Percentiles rank a stretch among this genome's conserved stretches.
phyloP scores from a whole-genome alignment of 345 rosid genomes.

The Cochlearia excelsa region DNA sequence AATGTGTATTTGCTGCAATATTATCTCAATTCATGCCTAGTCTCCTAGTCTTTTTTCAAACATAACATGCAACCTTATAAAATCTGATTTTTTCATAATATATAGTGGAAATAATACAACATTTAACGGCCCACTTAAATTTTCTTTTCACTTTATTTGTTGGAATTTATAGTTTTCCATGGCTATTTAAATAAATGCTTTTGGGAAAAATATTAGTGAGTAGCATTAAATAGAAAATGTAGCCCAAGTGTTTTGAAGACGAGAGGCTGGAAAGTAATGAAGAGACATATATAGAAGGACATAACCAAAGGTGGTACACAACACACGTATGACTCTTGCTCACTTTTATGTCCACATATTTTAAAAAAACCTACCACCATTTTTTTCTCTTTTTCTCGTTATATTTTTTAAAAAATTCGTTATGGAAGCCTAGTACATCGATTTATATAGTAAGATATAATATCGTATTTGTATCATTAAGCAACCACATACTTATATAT shows the following conservation, averaged over 20 bases:
- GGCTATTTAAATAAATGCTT: not conserved
- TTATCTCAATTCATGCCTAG: no score
- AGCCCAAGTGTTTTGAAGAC: conserved; percentile 27
- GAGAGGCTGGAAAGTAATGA: conserved; percentile 26
- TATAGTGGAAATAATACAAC: no score
- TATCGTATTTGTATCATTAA: not conserved
- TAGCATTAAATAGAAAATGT: not conserved
- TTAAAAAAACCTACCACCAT: not conserved
- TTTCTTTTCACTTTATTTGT: no score
- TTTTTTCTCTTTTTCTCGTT: not conserved
- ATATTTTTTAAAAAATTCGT: not conserved
- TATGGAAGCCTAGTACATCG: not conserved
- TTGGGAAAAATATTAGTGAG: no score
- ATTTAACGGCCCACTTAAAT: no score
- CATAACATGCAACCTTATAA: no score
- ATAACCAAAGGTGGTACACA: conserved; percentile 32
- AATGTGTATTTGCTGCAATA: no score
- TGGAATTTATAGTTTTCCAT: not conserved
- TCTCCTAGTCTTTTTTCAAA: no score
- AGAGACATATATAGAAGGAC: conserved; percentile 21
- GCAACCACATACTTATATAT: conserved; percentile 5
- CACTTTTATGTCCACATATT: conserved; percentile 29
- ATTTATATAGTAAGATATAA: no score
- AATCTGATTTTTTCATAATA: no score
- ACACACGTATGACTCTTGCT: conserved; percentile 32